Percentiles rank a stretch among this genome's conserved stretches.
Evolutionary conservation across 257 asterid species (phyloP).

Genomic region (Ilex asprella): DNA sequence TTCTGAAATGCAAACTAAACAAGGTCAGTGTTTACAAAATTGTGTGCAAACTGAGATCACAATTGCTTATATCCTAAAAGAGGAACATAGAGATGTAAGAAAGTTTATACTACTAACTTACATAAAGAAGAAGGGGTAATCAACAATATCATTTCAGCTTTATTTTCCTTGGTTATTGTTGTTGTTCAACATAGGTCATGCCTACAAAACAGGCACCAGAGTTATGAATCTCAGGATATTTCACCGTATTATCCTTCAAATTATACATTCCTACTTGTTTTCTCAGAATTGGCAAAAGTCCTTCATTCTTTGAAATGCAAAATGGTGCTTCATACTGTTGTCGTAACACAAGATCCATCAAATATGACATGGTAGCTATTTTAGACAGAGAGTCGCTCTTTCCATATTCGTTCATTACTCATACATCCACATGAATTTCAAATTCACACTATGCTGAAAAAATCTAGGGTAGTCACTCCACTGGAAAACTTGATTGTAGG

Average conservation of each 20-base stretch:
- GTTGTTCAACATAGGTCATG: slow-evolving; percentile 13
- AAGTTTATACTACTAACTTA: no score
- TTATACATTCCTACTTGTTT: slow-evolving; percentile 7
- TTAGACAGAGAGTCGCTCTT: slow-evolving; percentile 28
- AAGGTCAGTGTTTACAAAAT: no score
- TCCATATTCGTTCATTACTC: slow-evolving; percentile 37
- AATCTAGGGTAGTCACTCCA: no score
- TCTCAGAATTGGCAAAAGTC: slow-evolving; percentile 9
- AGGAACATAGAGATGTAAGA: no score
- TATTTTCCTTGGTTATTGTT: no score
- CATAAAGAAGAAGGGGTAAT: no score
- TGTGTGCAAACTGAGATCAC: no score
- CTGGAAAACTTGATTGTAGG: no score
- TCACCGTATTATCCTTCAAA: not conserved
- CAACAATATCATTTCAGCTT: no score
- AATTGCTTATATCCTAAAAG: no score
- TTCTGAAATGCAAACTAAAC: no score
- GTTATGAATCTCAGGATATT: slow-evolving; percentile 1
- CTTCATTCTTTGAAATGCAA: slow-evolving; percentile 20
- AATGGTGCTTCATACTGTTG: not conserved
- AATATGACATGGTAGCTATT: slow-evolving; percentile 8
- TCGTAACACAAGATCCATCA: not conserved
- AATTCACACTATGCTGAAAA: not conserved
- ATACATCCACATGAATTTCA: slow-evolving; percentile 16
- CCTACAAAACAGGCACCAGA: not conserved